Conservation (phyloP, 805 yeast genomes). For the Lipomyces japonicus region DNA sequence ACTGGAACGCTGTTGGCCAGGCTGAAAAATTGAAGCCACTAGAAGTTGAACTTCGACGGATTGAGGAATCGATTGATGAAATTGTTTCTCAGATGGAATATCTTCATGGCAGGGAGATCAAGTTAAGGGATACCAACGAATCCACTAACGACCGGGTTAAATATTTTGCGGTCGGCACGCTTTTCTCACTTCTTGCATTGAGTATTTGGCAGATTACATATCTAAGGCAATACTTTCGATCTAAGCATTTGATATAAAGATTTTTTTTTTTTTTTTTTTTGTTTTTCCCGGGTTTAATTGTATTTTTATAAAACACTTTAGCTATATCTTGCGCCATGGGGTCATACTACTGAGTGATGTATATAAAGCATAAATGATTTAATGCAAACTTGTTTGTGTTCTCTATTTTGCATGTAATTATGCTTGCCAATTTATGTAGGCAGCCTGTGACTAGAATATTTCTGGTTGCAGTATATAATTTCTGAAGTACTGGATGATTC, state of each 20-base stretch:
- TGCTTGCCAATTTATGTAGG: no score
- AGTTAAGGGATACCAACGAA: constrained; percentile 94
- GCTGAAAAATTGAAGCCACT: constrained; percentile 89
- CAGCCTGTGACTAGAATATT: no score
- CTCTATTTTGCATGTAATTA: no score
- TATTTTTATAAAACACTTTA: no score
- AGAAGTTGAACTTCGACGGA: constrained; percentile 82
- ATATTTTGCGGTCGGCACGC: constrained; percentile 71
- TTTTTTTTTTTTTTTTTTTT: no score
- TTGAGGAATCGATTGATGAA: constrained; percentile 83
- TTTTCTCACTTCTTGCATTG: constrained; percentile 65
- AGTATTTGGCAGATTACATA: constrained; percentile 93
- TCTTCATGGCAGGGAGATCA: constrained; percentile 81
- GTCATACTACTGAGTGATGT: no score
- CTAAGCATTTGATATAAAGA: constrained; percentile 41
- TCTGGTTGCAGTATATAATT: no score
- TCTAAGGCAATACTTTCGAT: constrained; percentile 78
- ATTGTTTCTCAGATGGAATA: constrained; percentile 74
- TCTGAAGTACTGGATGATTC: no score
- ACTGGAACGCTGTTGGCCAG: constrained; percentile 93
- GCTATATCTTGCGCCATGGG: no score
- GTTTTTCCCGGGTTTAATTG: no score
- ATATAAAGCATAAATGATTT: no score
- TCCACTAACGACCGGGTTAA: constrained; percentile 90
- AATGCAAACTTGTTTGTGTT: no score